Evolutionary conservation across 495 filamentous ascomycete species (phyloP), one percentile per base, ranked within the genome.

Genomic region (Podospora conica): DNA sequence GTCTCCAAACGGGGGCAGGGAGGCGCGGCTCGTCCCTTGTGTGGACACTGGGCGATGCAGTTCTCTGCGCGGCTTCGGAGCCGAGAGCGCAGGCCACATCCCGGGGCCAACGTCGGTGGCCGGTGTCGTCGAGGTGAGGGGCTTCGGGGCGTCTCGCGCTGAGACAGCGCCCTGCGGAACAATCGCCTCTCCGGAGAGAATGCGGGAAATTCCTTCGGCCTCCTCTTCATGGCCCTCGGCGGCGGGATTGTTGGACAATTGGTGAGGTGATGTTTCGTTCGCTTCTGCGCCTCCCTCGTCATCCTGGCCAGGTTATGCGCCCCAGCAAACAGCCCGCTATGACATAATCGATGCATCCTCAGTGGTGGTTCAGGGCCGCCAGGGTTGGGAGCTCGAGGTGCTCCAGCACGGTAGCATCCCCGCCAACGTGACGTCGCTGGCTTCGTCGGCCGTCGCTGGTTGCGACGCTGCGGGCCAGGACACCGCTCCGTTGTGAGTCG

Each of bases 321-420:
- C 58, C 58, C 58, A 33, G 24, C 24, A 40, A 23, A n/a, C 10
- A 33, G 29, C n/a, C 22, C 40, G 27, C 63, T 33, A 64, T 64
- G 63, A 64, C 63, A 64, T 64, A 64, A 64, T 64, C 40, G 40
- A 48, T 18, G 40, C 40, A 48, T 48, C 40, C 40, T 48, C 18
- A 15, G 11, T 18, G 7, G 40, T 9, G 40, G 40, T 48, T n/a
- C 40, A 48, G 40, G 40, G 40, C 40, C 40, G 40, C 40, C 40
- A n/a, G 40, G 40, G 40, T 48, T 48, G 40, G 9, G 40, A 48
- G 40, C 40, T 48, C 23, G 25, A 57, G 61, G 61, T 56, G 40
- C 40, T 48, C 60, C 29, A 24, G 12, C 20, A 28, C 12, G 53
- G 40, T 22, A 9, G 23, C 22, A 11, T 55, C n/a, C 60, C 48